Conservation (phyloP, 345 rosid genomes). For the Clarkia xantiana region DNA sequence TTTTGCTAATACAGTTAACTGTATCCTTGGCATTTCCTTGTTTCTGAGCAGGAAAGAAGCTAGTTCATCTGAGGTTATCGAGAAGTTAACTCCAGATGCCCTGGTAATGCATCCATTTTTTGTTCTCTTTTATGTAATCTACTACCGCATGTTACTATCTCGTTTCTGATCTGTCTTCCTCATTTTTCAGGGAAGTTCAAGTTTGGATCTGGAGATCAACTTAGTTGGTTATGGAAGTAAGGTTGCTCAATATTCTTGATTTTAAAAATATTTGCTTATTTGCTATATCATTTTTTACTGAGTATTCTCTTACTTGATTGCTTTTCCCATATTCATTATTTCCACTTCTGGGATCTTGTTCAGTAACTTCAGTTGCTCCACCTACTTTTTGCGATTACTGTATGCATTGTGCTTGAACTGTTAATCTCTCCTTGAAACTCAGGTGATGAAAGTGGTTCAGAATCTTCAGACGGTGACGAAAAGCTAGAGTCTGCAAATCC, state of each 20-base stretch:
- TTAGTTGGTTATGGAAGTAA: slow-evolving; percentile 47
- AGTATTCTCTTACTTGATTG: not conserved
- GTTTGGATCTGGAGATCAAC: slow-evolving; percentile 12
- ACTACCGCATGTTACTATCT: not conserved
- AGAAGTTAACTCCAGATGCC: slow-evolving; percentile 27
- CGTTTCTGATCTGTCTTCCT: too few species aligned
- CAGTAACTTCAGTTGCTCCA: too few species aligned
- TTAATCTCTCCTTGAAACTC: not conserved
- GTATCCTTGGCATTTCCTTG: too few species aligned
- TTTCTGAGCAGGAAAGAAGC: slow-evolving; percentile 36
- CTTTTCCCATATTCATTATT: too few species aligned
- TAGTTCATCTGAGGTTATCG: slow-evolving; percentile 20
- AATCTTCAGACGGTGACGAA: slow-evolving; percentile 24
- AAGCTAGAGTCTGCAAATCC: slow-evolving; percentile 14
- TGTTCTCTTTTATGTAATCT: not conserved
- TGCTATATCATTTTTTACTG: not conserved
- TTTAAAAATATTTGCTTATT: not conserved
- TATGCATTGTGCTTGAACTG: not conserved
- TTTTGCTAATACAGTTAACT: too few species aligned
- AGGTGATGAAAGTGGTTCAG: slow-evolving; percentile 38
- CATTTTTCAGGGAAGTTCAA: slow-evolving; percentile 22
- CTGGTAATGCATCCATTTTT: slow-evolving; percentile 22
- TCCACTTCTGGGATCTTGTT: too few species aligned
- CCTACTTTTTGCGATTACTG: not conserved
- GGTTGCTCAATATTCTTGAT: slow-evolving; percentile 4